Conservation (phyloP, 1,284 basidiomycete species). For the Irpex sp. region DNA sequence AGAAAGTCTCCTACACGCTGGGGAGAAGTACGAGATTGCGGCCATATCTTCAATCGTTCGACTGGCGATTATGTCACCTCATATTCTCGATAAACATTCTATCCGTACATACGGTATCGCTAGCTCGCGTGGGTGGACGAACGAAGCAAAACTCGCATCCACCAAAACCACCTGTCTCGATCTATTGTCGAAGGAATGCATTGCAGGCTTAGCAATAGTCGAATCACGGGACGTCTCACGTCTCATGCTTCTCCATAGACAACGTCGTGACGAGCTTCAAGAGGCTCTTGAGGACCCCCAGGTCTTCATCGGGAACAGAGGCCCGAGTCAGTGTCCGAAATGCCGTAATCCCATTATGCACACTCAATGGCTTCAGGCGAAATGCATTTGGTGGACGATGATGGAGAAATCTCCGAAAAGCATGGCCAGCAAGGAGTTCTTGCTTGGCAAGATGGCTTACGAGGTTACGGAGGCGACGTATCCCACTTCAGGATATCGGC, state of each 20-base stretch:
- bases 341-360: too few species aligned
- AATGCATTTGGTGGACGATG: neutral
- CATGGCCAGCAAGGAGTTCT: neutral
- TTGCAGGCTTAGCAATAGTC: slow-evolving; percentile 12
- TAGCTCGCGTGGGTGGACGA: slow-evolving; percentile 50
- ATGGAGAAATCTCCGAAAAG: neutral
- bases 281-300: slow-evolving; percentile 10
- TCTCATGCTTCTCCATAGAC: slow-evolving; percentile 19
- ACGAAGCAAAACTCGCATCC: slow-evolving; percentile 46
- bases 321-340: too few species aligned
- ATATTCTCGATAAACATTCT: slow-evolving; percentile 38
- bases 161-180: slow-evolving; percentile 35
- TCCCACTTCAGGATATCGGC: neutral
- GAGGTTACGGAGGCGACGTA: neutral
- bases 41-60: slow-evolving; percentile 49
- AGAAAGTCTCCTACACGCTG: slow-evolving; percentile 47
- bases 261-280: slow-evolving; percentile 9
- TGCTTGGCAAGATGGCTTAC: neutral
- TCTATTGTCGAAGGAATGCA: slow-evolving; percentile 34
- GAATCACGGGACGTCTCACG: slow-evolving; percentile 12
- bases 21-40: slow-evolving; percentile 64
- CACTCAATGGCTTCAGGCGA: neutral
- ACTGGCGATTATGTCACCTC: slow-evolving; percentile 42
- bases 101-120: slow-evolving; percentile 51
- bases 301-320: too few species aligned